Evolutionary conservation across 768 basidiomycete genomes (phyloP), one percentile per base, ranked within the genome.

Genomic region (Leucosporidium scottii): DNA sequence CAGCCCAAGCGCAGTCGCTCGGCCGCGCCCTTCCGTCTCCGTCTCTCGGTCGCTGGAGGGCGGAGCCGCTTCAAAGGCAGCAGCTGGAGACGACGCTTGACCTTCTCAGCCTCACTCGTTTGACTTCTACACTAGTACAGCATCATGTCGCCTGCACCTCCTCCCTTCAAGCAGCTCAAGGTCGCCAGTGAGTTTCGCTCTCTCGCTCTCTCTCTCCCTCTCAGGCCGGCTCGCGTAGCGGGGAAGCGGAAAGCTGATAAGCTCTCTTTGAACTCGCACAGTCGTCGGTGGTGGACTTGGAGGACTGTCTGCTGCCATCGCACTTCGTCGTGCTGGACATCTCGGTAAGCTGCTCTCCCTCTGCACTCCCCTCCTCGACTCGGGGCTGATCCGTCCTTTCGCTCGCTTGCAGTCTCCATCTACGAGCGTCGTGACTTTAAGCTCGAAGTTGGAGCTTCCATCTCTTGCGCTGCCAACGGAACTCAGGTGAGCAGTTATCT

Each of bases 281-380:
- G 66, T 74, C 65, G 59, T 74, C 59, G 74, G 74, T 27, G 74
- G 67, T 17, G 74, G 74, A 20, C 67, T 74, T 50, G 67, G 70
- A 28, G 74, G 74, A 13, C 34, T 73, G n/a, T 47, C 71, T 20
- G 62, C 72, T 10, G 74, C 69, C 7, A 61, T 73, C 30, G 74
- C 69, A 8, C 59, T 74, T 20, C 66, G 74, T 4, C 39, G 71
- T 21, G 66, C 72, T 1, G 74, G 74, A 10, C 64, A 73, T 51
- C 64, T 27, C 18, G 56, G 56, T 57, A 20, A 36, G 56, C 39
- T 36, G 34, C 34, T 36, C 12, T 12, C 39, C 15, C 3, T 8
- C 6, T 9, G 34, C 5, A 34, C 39, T 15, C 31, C n/a, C 17
- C 12, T n/a, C 39, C 13, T 17, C 39, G 27, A 18, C 15, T 27